Conservation (phyloP, 2,329 filamentous ascomycete species). For the Fusarium temperatum region DNA sequence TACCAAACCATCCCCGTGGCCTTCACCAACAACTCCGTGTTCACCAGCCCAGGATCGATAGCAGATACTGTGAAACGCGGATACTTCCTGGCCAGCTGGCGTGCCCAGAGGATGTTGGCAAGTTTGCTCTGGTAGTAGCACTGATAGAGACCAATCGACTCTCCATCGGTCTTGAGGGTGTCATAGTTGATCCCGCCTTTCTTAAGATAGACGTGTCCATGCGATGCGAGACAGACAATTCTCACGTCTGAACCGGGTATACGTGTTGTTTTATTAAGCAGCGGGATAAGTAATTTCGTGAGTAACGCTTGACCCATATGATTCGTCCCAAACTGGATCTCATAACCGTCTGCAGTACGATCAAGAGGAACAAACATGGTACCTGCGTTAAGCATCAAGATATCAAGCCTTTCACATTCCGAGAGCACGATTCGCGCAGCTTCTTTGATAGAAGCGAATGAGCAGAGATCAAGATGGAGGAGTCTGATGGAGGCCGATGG, state of each 20-base stretch:
- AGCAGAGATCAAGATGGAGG: not conserved
- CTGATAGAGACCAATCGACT: not conserved
- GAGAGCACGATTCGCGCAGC: not conserved
- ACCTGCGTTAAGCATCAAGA: not conserved
- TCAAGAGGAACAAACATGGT: not conserved
- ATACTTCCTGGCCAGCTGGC: not conserved
- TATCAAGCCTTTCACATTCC: not conserved
- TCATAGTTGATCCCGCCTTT: not conserved
- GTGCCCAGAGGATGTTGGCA: not conserved
- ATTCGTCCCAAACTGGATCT: not conserved
- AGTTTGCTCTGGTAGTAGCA: not conserved
- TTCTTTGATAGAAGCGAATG: not conserved
- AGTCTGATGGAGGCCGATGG: fast-evolving
- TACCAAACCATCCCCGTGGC: not conserved
- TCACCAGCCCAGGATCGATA: not conserved
- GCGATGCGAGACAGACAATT: not conserved
- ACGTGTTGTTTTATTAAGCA: not conserved
- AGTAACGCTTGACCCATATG: not conserved
- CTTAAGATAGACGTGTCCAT: not conserved
- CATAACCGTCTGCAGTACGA: not conserved
- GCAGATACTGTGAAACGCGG: not conserved
- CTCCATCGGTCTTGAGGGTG: not conserved
- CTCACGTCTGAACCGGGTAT: not conserved
- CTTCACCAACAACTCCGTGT: not conserved
- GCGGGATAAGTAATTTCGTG: not conserved